Evolutionary conservation across 2,329 filamentous ascomycete species (phyloP).

Genomic region (Neoscytalidium dimidiatum): DNA sequence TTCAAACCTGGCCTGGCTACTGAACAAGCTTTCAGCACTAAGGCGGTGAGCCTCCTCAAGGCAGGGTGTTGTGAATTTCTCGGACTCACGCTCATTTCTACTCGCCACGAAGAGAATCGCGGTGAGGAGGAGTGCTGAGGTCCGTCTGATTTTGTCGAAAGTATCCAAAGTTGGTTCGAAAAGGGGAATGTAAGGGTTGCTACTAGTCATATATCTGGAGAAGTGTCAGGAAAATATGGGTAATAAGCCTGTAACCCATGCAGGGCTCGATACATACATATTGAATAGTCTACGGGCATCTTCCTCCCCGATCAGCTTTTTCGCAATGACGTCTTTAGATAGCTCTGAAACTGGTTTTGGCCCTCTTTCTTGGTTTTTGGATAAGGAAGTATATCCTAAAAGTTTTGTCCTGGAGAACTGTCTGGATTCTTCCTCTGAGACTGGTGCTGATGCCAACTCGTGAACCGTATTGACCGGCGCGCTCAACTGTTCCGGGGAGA

Average conservation of each 20-base stretch:
- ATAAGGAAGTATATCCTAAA: neutral
- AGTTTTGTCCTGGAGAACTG: neutral
- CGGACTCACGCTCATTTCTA: neutral
- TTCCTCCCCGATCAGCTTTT: neutral
- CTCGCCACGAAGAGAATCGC: neutral
- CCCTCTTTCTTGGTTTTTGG: neutral
- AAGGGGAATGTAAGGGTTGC: neutral
- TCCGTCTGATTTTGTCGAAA: neutral
- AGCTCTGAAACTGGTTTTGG: too few species aligned
- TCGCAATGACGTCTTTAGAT: neutral
- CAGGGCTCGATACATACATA: neutral
- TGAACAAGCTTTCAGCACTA: neutral
- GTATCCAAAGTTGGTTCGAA: slow-evolving; percentile 1
- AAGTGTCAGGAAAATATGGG: neutral
- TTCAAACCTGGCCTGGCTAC: neutral
- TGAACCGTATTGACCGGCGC: neutral
- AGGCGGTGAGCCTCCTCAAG: neutral
- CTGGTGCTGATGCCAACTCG: neutral
- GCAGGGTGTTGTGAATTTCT: neutral
- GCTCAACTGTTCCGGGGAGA: slow-evolving; percentile 1
- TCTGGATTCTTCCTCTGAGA: neutral
- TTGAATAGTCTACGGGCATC: neutral
- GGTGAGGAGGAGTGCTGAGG: neutral
- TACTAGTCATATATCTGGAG: neutral
- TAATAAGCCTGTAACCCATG: too few species aligned